These are phyloP conservation scores for Meripilus lineatus DNA, from an alignment of 1,284 basidiomycete genomes.

Conservation along the genomic window DNA sequence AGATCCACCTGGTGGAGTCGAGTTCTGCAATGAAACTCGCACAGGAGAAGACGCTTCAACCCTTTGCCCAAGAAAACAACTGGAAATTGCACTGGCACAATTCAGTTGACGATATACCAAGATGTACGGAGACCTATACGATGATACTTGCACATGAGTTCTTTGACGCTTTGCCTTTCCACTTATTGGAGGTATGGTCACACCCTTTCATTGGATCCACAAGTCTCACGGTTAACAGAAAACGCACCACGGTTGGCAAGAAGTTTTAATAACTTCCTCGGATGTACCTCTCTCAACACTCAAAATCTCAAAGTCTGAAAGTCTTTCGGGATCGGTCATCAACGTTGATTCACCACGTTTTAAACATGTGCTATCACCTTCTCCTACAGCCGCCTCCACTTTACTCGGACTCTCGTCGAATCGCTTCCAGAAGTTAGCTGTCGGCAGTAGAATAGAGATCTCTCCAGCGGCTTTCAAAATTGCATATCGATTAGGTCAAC, in stretches of 20 bases:
- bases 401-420: slow-evolving; percentile 67
- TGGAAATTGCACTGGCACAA: slow-evolving; percentile 70
- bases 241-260: slow-evolving; percentile 79
- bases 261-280: slow-evolving; percentile 69
- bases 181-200: slow-evolving; percentile 76
- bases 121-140: slow-evolving; percentile 61
- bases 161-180: slow-evolving; percentile 94
- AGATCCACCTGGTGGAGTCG: slow-evolving; percentile 80
- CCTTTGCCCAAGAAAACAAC: slow-evolving; percentile 23
- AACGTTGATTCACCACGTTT: slow-evolving; percentile 36
- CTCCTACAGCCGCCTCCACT: slow-evolving; percentile 59
- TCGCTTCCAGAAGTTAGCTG: slow-evolving; percentile 62
- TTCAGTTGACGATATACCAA: slow-evolving; percentile 62
- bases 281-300: slow-evolving; percentile 25
- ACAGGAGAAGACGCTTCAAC: slow-evolving; percentile 55
- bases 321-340: slow-evolving; percentile 10
- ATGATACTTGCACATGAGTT: slow-evolving; percentile 96
- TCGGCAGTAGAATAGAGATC: slow-evolving; percentile 75
- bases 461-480: slow-evolving; percentile 68
- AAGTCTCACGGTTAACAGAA: slow-evolving; percentile 40
- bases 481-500: slow-evolving; percentile 60
- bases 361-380: slow-evolving; percentile 63
- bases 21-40: slow-evolving; percentile 62
- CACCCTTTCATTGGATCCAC: not conserved
- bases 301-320: slow-evolving; percentile 18